These are phyloP conservation scores for Phytophthora litchii DNA, from an alignment of 352 stramenopile species.

Conservation along the genomic window DNA sequence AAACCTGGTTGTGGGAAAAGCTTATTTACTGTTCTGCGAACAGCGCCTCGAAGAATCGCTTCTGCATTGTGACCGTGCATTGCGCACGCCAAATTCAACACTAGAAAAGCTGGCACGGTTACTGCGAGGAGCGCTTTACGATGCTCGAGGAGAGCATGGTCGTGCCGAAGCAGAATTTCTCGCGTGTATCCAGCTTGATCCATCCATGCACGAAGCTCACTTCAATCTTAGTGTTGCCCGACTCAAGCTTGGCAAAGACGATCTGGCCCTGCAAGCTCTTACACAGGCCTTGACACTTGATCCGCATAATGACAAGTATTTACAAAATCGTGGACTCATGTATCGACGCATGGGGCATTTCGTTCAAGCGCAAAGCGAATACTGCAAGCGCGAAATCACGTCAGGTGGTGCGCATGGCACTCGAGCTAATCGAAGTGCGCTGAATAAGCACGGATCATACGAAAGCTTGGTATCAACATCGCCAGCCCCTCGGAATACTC, in stretches of 20 bases:
- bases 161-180: constrained; percentile 59
- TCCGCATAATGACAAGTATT: constrained; percentile 49
- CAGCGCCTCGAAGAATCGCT: constrained; percentile 63
- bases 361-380: constrained; percentile 53
- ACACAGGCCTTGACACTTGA: constrained; percentile 47
- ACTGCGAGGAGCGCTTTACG: constrained; percentile 62
- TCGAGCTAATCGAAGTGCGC: constrained; percentile 13
- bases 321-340: constrained; percentile 60
- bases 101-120: constrained; percentile 68
- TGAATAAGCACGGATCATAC: constrained; percentile 31
- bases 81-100: constrained; percentile 55
- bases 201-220: constrained; percentile 61
- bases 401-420: constrained; percentile 1
- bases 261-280: constrained; percentile 40
- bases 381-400: constrained; percentile 46
- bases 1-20: constrained; percentile 56
- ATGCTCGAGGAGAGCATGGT: constrained; percentile 48
- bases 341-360: constrained; percentile 62
- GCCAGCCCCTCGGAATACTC: constrained; percentile 8
- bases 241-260: constrained; percentile 57
- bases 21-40: constrained; percentile 63
- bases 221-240: constrained; percentile 65
- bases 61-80: constrained; percentile 54
- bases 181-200: constrained; percentile 45
- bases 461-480: neutral